A percentile compares a stretch with the other conserved stretches of the same genome.
phyloP scores from a whole-genome alignment of 805 yeast species.

The Martiniozyma abietophila region DNA sequence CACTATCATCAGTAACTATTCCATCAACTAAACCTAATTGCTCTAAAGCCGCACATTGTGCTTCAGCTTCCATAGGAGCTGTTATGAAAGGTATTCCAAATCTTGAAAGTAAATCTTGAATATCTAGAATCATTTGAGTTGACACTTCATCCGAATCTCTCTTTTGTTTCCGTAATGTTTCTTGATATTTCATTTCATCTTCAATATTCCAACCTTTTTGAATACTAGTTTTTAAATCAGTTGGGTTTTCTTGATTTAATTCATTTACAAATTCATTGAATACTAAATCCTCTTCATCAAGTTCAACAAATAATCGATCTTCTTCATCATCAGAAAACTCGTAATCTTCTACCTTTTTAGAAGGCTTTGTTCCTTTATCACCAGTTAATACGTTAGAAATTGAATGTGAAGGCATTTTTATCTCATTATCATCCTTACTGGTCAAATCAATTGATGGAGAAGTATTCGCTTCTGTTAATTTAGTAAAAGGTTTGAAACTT shows the following conservation, averaged over 20 bases:
- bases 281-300: constrained; percentile 64
- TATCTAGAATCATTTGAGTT: constrained; percentile 74
- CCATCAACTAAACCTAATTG: constrained; percentile 80
- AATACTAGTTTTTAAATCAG: not conserved
- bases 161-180: constrained; percentile 54
- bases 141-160: constrained; percentile 93
- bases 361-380: no score
- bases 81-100: constrained; percentile 94
- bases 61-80: constrained; percentile 99
- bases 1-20: constrained; percentile 94
- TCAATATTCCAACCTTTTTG: constrained; percentile 23
- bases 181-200: constrained; percentile 43
- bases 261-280: constrained; percentile 51
- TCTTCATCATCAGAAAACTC: constrained; percentile 77
- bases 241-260: constrained; percentile 23
- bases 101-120: constrained; percentile 74
- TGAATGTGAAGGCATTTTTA: no score
- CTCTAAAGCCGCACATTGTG: constrained; percentile 84
- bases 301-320: constrained; percentile 48
- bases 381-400: no score
- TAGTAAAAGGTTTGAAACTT: no score
- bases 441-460: no score
- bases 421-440: no score
- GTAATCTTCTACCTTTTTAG: constrained; percentile 44
- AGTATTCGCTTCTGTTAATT: no score